Base-by-base conservation (phyloP, 2,329 filamentous ascomycete genomes). In the Diaporthe ampelina region DNA sequence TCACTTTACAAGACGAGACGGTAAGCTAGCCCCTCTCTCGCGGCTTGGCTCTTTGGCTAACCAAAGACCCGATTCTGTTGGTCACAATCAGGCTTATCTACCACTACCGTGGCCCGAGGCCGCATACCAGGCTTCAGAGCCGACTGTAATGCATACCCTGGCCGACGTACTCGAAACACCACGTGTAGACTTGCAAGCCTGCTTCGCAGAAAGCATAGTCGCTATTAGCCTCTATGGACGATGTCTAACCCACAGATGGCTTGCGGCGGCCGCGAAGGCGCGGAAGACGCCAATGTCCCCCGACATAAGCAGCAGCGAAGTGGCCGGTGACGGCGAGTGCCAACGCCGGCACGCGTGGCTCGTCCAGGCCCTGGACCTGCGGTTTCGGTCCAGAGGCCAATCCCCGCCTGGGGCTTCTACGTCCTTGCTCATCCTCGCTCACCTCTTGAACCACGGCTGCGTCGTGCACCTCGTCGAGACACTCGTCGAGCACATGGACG, bases 81-180 rank as follows among this genome's bases (percentile, higher is more conserved):
- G 52, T 54, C 52, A 19, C 52, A 54, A 19, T 32, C 52, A 54
- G 52, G 52, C 52, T 29, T 54, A 54, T 54, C 13, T 54, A 54
- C 52, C 52, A 54, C 52, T 54, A 29, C 52, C 52, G 26, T 54
- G 52, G 52, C 52, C 52, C 52, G 52, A 54, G 52, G 52, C 24
- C 52, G 52, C 52, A 54, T 54, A 54, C 52, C 52, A 54, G 24
- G 52, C 52, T 54, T 54, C 52, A 29, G 52, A 54, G 52, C 52
- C 52, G 52, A 54, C 52, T 54, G 26, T 29, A 54, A 54, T 29
- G 52, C 26, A 54, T 54, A 54, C 52, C 52, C 26, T 54, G 52
- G 19, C 52, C 52, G 24, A 54, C 24, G 52, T 29, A 54, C 26
- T 54, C 52, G 52, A 54, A 29, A 26, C 24, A 54, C 52, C 52